Conservation (phyloP, 2,329 filamentous ascomycete genomes). For the Penicillium expansum region DNA sequence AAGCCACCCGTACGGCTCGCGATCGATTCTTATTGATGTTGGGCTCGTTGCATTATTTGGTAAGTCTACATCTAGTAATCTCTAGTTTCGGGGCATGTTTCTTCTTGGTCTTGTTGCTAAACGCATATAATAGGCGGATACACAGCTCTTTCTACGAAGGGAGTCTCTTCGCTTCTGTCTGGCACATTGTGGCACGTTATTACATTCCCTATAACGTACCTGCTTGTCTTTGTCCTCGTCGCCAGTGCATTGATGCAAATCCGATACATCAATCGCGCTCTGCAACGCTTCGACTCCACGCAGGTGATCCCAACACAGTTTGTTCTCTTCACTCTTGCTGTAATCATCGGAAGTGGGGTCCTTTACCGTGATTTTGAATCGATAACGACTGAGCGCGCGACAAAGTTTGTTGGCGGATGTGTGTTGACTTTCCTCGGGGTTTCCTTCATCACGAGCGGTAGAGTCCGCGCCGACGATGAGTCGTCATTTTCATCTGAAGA, state of each 20-base stretch:
- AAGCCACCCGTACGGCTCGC: slow-evolving; percentile 79
- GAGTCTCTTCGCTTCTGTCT: slow-evolving; percentile 90
- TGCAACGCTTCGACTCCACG: slow-evolving; percentile 94
- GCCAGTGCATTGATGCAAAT: slow-evolving; percentile 93
- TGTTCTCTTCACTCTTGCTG: slow-evolving; percentile 91
- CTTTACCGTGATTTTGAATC: slow-evolving; percentile 94
- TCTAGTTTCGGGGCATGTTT: background rate
- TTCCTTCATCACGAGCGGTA: slow-evolving; percentile 91
- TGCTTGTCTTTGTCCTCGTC: slow-evolving; percentile 74
- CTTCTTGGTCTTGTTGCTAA: slow-evolving; percentile 14
- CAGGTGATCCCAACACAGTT: slow-evolving; percentile 98
- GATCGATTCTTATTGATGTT: slow-evolving; percentile 85
- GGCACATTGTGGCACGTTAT: slow-evolving; percentile 86
- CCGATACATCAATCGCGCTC: slow-evolving; percentile 84
- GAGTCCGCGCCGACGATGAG: slow-evolving; percentile 57
- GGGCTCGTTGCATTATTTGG: slow-evolving; percentile 92
- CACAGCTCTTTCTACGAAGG: slow-evolving; percentile 94
- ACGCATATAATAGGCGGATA: slow-evolving; percentile 69
- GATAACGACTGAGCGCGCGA: slow-evolving; percentile 67
- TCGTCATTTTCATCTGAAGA: slow-evolving; percentile 64
- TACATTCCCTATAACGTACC: slow-evolving; percentile 87
- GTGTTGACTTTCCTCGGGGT: slow-evolving; percentile 91
- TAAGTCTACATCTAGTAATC: slow-evolving; percentile 43
- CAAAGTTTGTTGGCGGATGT: slow-evolving; percentile 88
- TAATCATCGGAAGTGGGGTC: slow-evolving; percentile 90